Evolutionary conservation across 2,329 filamentous ascomycete species (phyloP).

Genomic region (Talaromyces marneffei): DNA sequence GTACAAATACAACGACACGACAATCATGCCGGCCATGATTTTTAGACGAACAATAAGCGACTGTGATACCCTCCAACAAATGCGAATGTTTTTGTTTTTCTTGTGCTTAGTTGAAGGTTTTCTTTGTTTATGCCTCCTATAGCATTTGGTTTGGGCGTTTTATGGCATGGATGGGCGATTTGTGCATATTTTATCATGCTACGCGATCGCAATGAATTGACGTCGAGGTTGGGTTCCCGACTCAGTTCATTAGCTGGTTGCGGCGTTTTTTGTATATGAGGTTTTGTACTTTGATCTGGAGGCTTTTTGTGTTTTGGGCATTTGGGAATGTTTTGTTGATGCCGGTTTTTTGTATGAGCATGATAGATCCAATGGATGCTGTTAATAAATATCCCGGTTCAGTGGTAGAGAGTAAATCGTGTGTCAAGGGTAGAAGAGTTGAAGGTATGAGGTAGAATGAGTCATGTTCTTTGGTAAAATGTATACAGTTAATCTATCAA

Average conservation of each 20-base stretch:
- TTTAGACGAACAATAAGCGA: background rate
- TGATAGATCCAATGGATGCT: background rate
- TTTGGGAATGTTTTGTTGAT: background rate
- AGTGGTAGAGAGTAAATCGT: background rate
- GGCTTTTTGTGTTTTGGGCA: background rate
- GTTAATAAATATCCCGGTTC: background rate
- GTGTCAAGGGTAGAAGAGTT: background rate
- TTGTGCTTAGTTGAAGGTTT: too few relatives aligned
- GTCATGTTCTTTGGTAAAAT: background rate
- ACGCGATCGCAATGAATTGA: background rate
- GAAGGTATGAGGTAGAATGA: background rate
- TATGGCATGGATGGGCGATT: too few relatives aligned
- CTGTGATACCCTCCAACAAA: background rate
- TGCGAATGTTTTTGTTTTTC: constrained; percentile 16
- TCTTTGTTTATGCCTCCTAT: too few relatives aligned
- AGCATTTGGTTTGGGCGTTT: too few relatives aligned
- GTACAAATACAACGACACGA: background rate
- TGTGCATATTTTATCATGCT: background rate
- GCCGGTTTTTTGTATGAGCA: background rate
- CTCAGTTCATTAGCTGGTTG: background rate
- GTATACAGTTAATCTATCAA: background rate
- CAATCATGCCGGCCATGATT: background rate
- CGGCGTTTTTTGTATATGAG: too few relatives aligned
- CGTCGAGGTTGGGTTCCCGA: background rate
- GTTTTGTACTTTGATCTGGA: too few relatives aligned